phyloP scores from a whole-genome alignment of 2,329 filamentous ascomycete species.

The Monosporascus sp. region DNA sequence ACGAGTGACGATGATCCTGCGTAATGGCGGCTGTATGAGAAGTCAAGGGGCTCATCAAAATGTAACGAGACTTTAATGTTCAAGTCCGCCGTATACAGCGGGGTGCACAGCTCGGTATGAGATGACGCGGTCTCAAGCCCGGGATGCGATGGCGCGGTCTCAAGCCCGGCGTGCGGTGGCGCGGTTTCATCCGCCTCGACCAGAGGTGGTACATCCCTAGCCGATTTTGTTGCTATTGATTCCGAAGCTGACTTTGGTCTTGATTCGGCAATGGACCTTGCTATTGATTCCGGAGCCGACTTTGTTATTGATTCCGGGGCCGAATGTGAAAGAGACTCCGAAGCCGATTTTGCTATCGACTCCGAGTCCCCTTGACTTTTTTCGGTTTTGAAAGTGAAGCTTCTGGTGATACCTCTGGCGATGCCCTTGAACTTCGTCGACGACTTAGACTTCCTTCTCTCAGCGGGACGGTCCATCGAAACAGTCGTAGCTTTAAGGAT shows the following conservation, averaged over 20 bases:
- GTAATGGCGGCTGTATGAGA: constrained; percentile 41
- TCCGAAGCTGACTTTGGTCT: too few species aligned
- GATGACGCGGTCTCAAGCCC: constrained; percentile 7
- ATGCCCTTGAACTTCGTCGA: constrained; percentile 19
- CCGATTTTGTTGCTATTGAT: too few species aligned
- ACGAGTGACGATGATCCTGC: constrained; percentile 38
- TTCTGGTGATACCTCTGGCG: constrained; percentile 19
- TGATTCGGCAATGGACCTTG: too few species aligned
- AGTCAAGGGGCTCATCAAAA: constrained; percentile 40
- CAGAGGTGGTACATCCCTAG: too few species aligned
- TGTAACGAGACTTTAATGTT: constrained; percentile 39
- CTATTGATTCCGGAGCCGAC: too few species aligned
- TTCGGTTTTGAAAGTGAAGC: constrained; percentile 10
- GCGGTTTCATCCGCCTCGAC: too few species aligned
- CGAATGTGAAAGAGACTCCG: too few species aligned
- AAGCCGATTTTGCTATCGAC: neutral
- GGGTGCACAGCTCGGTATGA: constrained; percentile 11
- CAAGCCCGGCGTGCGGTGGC: neutral
- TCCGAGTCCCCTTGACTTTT: constrained; percentile 11
- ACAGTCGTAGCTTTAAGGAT: too few species aligned
- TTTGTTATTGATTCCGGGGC: too few species aligned
- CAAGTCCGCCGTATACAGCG: constrained; percentile 22
- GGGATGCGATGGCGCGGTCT: neutral
- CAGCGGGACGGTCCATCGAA: neutral
- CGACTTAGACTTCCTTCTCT: neutral